phyloP scores from a whole-genome alignment of 306 rosid genomes.

The Crotalaria pallida region DNA sequence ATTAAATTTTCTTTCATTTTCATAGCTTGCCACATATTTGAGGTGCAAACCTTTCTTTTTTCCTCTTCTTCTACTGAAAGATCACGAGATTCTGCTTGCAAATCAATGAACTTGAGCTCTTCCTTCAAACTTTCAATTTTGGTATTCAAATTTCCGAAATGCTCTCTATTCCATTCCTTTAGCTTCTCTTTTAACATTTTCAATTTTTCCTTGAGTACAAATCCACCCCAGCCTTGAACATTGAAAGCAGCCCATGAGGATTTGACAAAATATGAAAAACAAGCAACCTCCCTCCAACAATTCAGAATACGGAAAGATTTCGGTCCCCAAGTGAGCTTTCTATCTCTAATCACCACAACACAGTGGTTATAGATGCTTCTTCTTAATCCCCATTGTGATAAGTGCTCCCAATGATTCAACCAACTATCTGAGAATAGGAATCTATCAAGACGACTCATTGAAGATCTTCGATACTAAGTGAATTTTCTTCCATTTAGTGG shows the following conservation, averaged over 20 bases:
- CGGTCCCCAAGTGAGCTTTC: not conserved
- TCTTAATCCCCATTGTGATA: not conserved
- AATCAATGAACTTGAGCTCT: rapidly evolving
- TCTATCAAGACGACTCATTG: not conserved
- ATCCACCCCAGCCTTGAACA: too few relatives aligned
- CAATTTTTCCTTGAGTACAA: too few relatives aligned
- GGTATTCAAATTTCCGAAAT: too few relatives aligned
- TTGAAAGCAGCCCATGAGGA: too few relatives aligned
- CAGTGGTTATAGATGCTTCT: not conserved
- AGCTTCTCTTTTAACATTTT: too few relatives aligned
- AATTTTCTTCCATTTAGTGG: not conserved
- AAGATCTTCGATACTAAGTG: not conserved
- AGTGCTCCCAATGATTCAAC: not conserved
- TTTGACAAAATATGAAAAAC: not conserved
- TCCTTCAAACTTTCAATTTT: too few relatives aligned
- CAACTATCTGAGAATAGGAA: not conserved
- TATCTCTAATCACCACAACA: not conserved
- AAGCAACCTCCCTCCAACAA: not conserved
- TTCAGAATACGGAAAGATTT: not conserved
- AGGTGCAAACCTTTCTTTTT: too few relatives aligned
- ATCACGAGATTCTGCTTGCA: too few relatives aligned
- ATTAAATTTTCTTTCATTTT: too few relatives aligned
- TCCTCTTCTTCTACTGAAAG: too few relatives aligned
- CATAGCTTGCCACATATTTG: too few relatives aligned
- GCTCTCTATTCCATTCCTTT: too few relatives aligned